A percentile compares a stretch with the other conserved stretches of the same genome.
These are phyloP conservation scores for Persicaria tinctoria DNA, from an alignment of 148 eudicot genomes.

Conservation along the genomic window DNA sequence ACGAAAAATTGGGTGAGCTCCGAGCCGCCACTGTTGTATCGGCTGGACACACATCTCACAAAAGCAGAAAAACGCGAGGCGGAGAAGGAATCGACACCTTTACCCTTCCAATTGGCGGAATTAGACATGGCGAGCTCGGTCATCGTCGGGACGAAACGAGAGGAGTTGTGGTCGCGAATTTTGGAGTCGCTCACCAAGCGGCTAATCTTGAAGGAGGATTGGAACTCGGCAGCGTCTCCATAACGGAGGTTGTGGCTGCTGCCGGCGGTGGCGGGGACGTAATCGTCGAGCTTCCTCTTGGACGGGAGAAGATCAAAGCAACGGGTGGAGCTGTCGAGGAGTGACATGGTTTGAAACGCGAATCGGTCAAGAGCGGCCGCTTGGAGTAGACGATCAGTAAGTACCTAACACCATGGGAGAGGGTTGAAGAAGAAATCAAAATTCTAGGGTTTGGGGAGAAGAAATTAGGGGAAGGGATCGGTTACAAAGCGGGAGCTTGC, in stretches of 20 bases:
- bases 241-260: constrained; percentile 16
- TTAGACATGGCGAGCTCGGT: constrained; percentile 1
- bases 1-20: constrained; percentile 52
- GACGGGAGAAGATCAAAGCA: constrained; percentile 15
- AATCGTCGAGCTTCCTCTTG: constrained; percentile 60
- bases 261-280: constrained; percentile 14
- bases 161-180: neutral
- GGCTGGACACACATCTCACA: constrained; percentile 6
- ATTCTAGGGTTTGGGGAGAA: constrained; percentile 7
- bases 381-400: neutral
- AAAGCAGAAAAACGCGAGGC: neutral
- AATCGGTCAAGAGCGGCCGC: neutral
- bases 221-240: constrained; percentile 4
- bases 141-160: neutral
- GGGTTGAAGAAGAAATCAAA: neutral
- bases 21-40: neutral
- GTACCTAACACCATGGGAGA: neutral
- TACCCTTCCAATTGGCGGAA: constrained; percentile 15
- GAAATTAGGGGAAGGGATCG: neutral
- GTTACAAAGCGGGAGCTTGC: neutral
- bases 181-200: neutral
- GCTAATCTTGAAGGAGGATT: constrained; percentile 8
- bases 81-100: neutral
- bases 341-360: neutral
- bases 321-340: neutral